Conservation (phyloP, 306 rosid genomes). For the Quercus ilex region DNA sequence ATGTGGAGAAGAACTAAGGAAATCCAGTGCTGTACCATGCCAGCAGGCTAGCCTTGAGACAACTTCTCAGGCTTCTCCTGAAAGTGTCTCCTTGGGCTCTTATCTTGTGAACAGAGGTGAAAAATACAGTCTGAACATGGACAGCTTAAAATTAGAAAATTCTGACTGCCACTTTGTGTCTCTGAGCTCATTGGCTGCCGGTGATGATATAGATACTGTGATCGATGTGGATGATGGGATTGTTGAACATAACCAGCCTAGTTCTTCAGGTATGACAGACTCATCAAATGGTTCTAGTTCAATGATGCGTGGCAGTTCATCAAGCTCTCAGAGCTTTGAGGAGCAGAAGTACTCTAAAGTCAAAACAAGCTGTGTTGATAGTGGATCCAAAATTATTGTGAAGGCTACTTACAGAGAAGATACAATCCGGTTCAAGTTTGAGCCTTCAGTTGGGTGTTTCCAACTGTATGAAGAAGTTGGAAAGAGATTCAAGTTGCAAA, state of each 20-base stretch:
- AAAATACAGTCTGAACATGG: conserved; percentile 15
- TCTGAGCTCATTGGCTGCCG: conserved; percentile 38
- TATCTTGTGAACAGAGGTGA: conserved; percentile 22
- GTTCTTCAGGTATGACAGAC: conserved; percentile 57
- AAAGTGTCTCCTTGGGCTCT: conserved; percentile 28
- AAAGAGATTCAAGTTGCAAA: conserved; percentile 60
- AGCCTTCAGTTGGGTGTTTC: conserved; percentile 46
- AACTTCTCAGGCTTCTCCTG: conserved; percentile 22
- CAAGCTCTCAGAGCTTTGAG: conserved; percentile 58
- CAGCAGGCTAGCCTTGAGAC: conserved; percentile 20
- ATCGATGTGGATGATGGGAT: conserved; percentile 35
- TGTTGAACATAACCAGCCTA: conserved; percentile 44
- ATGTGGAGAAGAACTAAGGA: conserved; percentile 30
- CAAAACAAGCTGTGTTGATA: conserved; percentile 33
- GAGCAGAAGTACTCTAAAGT: conserved; percentile 40
- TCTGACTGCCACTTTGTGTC: conserved; percentile 25
- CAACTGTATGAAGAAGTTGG: conserved; percentile 74
- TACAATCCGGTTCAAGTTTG: conserved; percentile 73
- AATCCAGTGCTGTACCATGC: conserved; percentile 29
- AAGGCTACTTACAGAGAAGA: conserved; percentile 77
- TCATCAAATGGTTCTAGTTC: conserved; percentile 55
- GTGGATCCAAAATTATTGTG: conserved; percentile 47
- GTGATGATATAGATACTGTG: conserved; percentile 33
- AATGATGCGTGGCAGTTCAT: conserved; percentile 47
- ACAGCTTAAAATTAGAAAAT: conserved; percentile 29